Percentiles rank a stretch among this genome's conserved stretches.
These are phyloP conservation scores for Sporothrix dimorphospora DNA, from an alignment of 2,329 filamentous ascomycete genomes.

Conservation along the genomic window DNA sequence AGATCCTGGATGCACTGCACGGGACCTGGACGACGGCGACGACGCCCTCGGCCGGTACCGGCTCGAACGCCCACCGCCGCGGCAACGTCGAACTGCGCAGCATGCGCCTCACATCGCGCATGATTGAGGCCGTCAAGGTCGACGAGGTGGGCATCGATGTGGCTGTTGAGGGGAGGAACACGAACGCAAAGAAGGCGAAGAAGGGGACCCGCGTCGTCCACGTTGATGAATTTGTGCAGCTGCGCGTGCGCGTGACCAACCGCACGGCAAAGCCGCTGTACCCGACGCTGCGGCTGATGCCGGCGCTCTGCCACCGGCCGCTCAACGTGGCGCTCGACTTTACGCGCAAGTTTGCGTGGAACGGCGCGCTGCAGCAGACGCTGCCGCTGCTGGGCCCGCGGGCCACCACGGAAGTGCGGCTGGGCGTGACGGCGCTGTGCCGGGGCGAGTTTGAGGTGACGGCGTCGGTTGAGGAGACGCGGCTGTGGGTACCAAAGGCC, in stretches of 20 bases:
- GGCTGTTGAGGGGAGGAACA: slow-evolving; percentile 48
- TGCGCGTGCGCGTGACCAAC: slow-evolving; percentile 75
- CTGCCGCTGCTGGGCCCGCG: slow-evolving; percentile 66
- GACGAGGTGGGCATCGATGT: slow-evolving; percentile 76
- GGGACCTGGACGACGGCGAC: slow-evolving; percentile 68
- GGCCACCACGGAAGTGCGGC: slow-evolving; percentile 60
- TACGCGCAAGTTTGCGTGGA: slow-evolving; percentile 81
- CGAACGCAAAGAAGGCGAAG: slow-evolving; percentile 15
- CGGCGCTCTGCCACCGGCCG: slow-evolving; percentile 73
- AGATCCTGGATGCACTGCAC: slow-evolving; percentile 70
- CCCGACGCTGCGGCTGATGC: slow-evolving; percentile 75
- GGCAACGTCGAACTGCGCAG: slow-evolving; percentile 77
- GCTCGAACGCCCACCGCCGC: slow-evolving; percentile 2
- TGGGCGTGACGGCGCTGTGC: slow-evolving; percentile 76
- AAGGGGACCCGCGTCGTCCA: slow-evolving; percentile 37
- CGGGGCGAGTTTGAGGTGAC: slow-evolving; percentile 81
- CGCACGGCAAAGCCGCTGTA: slow-evolving; percentile 68
- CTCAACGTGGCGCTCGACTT: slow-evolving; percentile 76
- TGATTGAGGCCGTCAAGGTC: slow-evolving; percentile 81
- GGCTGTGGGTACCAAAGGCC: slow-evolving; percentile 49
- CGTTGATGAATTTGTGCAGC: slow-evolving; percentile 67
- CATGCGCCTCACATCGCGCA: slow-evolving; percentile 72
- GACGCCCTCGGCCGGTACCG: not conserved
- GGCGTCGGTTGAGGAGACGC: slow-evolving; percentile 79
- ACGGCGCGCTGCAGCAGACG: slow-evolving; percentile 77